phyloP scores from a whole-genome alignment of 1,139 yeast species.

The Yamadazyma sp. region DNA sequence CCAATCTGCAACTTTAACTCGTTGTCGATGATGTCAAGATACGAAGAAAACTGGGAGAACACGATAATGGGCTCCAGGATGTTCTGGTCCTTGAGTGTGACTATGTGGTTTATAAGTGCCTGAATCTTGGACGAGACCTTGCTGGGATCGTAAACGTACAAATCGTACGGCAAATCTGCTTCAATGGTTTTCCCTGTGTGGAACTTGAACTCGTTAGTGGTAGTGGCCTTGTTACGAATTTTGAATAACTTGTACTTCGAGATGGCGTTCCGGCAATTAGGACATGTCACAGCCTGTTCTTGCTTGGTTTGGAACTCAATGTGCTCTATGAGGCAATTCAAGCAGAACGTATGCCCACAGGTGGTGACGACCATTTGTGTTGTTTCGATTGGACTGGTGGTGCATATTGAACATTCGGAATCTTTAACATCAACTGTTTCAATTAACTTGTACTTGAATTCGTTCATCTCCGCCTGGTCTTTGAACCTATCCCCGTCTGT shows the following conservation, averaged over 20 bases:
- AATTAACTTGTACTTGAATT: constrained; percentile 27
- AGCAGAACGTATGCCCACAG: constrained; percentile 82
- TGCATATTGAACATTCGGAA: constrained; percentile 84
- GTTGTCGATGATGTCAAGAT: constrained; percentile 68
- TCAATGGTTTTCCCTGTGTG: constrained; percentile 27
- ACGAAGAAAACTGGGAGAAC: constrained; percentile 88
- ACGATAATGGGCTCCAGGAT: constrained; percentile 79
- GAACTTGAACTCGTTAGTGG: constrained; percentile 33
- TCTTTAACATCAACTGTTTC: constrained; percentile 31
- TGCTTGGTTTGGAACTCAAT: constrained; percentile 43
- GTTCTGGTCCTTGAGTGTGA: constrained; percentile 49
- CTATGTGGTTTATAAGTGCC: constrained; percentile 64
- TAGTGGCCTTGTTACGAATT: constrained; percentile 29
- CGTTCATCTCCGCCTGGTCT: constrained; percentile 31
- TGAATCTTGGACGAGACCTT: constrained; percentile 71
- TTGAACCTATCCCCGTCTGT: constrained; percentile 31
- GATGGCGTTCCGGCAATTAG: constrained; percentile 54
- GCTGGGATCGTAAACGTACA: constrained; percentile 49
- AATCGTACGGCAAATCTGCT: constrained; percentile 27
- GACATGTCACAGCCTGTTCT: constrained; percentile 45
- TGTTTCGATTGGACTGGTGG: constrained; percentile 57
- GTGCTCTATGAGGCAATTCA: constrained; percentile 73
- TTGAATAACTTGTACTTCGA: constrained; percentile 46
- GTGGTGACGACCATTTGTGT: constrained; percentile 66
- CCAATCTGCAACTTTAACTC: constrained; percentile 51